Evolutionary conservation across 2,329 filamentous ascomycete species (phyloP).

Genomic region (Sodiomyces alkalinus): DNA sequence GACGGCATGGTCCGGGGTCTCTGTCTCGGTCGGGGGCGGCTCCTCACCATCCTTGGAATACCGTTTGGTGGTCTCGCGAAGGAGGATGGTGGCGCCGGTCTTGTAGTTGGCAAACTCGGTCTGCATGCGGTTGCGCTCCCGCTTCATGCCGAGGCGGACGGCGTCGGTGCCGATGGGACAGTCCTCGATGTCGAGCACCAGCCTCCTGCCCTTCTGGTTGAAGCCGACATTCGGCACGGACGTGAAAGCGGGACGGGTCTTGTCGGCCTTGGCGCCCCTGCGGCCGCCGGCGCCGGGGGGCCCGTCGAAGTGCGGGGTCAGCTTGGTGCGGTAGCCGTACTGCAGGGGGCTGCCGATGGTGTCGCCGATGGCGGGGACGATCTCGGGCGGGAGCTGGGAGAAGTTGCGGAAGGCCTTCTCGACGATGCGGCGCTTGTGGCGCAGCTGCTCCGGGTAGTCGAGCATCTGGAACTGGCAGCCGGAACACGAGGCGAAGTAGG

Average conservation of each 20-base stretch:
- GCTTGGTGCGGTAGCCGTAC: slow-evolving; percentile 89
- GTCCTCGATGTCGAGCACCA: slow-evolving; percentile 87
- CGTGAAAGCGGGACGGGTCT: slow-evolving; percentile 32
- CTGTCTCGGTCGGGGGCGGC: slow-evolving; percentile 9
- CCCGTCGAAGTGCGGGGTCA: slow-evolving; percentile 89
- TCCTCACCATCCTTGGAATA: slow-evolving; percentile 20
- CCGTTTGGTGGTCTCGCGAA: slow-evolving; percentile 72
- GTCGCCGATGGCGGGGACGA: slow-evolving; percentile 61
- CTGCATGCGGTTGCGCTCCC: slow-evolving; percentile 63
- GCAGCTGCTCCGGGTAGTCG: slow-evolving; percentile 71
- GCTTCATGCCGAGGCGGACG: slow-evolving; percentile 62
- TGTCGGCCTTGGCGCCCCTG: too few relatives aligned
- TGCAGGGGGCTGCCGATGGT: slow-evolving; percentile 84
- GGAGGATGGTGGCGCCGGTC: slow-evolving; percentile 72
- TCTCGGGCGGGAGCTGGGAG: slow-evolving; percentile 60
- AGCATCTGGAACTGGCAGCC: slow-evolving; percentile 98
- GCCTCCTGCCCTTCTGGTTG: slow-evolving; percentile 67
- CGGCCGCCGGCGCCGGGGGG: slow-evolving; percentile 42
- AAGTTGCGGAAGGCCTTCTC: slow-evolving; percentile 90
- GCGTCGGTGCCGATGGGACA: slow-evolving; percentile 88
- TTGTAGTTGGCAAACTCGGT: slow-evolving; percentile 57
- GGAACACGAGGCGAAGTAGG: slow-evolving; percentile 75
- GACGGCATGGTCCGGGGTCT: slow-evolving; percentile 26
- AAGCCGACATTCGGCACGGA: slow-evolving; percentile 74
- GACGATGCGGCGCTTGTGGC: slow-evolving; percentile 70